Conservation (phyloP, 2,329 filamentous ascomycete genomes). For the Calonectria ilicicola region DNA sequence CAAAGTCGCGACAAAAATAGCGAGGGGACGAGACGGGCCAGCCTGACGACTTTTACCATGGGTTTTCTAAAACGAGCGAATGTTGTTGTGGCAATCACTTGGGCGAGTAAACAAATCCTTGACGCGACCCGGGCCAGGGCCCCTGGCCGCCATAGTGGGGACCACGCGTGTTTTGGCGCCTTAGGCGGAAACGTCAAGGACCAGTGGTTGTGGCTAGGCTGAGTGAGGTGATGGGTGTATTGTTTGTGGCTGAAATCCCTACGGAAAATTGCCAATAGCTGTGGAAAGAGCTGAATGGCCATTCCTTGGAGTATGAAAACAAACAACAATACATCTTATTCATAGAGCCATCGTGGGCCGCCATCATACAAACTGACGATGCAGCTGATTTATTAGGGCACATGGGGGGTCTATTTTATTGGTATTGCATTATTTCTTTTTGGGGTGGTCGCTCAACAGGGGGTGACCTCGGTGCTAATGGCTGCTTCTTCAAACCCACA, state of each 20-base stretch:
- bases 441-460: background rate
- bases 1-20: constrained; percentile 40
- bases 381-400: background rate
- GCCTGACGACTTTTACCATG: constrained; percentile 37
- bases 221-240: no score
- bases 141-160: constrained; percentile 30
- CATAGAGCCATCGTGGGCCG: no score
- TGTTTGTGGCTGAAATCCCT: constrained; percentile 19
- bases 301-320: background rate
- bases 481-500: no score
- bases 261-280: background rate
- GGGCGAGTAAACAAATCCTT: constrained; percentile 46
- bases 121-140: constrained; percentile 37
- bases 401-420: background rate
- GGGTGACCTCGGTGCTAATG: background rate
- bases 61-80: constrained; percentile 32
- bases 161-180: constrained; percentile 32
- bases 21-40: constrained; percentile 40
- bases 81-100: constrained; percentile 45
- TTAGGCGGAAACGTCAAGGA: constrained; percentile 30
- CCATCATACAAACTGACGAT: background rate
- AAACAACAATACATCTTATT: background rate
- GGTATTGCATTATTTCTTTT: background rate
- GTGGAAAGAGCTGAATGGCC: background rate
- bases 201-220: constrained; percentile 8